These are phyloP conservation scores for Cytospora piceicola DNA, from an alignment of 2,329 filamentous ascomycete genomes.

Conservation along the genomic window DNA sequence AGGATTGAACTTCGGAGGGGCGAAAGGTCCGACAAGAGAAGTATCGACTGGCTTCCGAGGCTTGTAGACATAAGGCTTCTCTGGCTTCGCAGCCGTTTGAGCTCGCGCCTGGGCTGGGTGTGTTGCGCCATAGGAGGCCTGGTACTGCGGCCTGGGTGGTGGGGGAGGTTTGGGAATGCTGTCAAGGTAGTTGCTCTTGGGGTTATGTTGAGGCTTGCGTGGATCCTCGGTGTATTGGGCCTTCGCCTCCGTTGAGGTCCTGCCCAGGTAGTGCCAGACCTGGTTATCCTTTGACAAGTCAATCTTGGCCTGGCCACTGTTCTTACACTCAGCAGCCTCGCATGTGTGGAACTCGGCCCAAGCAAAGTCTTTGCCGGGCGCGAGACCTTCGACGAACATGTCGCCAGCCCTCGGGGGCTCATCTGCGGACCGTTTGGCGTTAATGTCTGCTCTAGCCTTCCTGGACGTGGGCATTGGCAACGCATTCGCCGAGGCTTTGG, in stretches of 20 bases:
- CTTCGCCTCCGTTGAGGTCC: slow-evolving; percentile 84
- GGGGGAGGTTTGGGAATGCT: slow-evolving; percentile 58
- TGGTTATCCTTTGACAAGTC: slow-evolving; percentile 74
- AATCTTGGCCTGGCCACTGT: slow-evolving; percentile 67
- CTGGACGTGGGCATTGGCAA: slow-evolving; percentile 69
- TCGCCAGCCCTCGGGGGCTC: slow-evolving; percentile 69
- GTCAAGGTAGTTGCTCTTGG: slow-evolving; percentile 73
- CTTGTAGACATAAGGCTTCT: slow-evolving; percentile 60
- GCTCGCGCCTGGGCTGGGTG: slow-evolving; percentile 29
- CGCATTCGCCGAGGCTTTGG: slow-evolving; percentile 74
- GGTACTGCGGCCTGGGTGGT: slow-evolving; percentile 32
- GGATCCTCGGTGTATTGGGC: slow-evolving; percentile 88
- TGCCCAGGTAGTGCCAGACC: slow-evolving; percentile 87
- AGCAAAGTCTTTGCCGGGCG: slow-evolving; percentile 50
- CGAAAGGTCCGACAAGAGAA: slow-evolving; percentile 37
- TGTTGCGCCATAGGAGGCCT: slow-evolving; percentile 29
- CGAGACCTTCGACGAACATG: slow-evolving; percentile 60
- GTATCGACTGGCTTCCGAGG: slow-evolving; percentile 45
- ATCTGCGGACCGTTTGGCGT: slow-evolving; percentile 64
- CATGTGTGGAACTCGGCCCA: slow-evolving; percentile 81
- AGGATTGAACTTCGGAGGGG: slow-evolving; percentile 43
- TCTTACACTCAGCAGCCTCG: slow-evolving; percentile 48
- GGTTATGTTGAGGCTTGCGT: slow-evolving; percentile 61
- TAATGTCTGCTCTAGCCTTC: slow-evolving; percentile 68
- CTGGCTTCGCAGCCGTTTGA: slow-evolving; percentile 36